These are phyloP conservation scores for Solanum sejunctum DNA, from an alignment of 257 asterid genomes.

Conservation along the genomic window DNA sequence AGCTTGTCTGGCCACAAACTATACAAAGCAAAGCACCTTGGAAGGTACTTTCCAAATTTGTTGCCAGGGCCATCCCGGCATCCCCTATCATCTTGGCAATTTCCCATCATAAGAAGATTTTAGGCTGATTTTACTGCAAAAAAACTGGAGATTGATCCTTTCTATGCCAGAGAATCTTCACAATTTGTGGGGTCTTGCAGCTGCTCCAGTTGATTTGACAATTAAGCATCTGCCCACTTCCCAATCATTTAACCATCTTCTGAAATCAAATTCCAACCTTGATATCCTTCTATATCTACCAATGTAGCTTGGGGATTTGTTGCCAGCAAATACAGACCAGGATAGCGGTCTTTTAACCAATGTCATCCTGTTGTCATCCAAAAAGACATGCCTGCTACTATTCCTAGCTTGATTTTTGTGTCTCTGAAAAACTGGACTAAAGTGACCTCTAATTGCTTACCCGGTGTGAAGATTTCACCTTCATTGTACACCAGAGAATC, in stretches of 20 bases:
- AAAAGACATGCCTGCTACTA: neutral
- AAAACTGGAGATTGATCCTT: neutral
- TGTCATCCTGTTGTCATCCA: neutral
- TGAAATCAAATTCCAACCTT: neutral
- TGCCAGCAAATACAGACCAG: neutral
- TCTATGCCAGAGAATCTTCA: neutral
- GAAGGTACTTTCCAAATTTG: neutral
- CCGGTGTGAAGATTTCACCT: neutral
- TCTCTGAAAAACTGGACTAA: neutral
- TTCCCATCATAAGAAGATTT: neutral
- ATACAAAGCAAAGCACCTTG: neutral
- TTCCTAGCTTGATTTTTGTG: neutral
- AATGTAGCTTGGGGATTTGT: neutral
- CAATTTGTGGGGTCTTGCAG: neutral
- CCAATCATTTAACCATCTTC: neutral
- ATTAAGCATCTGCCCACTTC: neutral
- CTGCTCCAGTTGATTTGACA: neutral
- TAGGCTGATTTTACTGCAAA: neutral
- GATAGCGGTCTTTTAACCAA: neutral
- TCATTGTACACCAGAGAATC: neutral
- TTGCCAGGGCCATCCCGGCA: neutral
- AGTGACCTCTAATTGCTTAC: neutral
- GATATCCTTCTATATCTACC: neutral
- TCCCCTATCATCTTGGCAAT: neutral
- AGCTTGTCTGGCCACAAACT: neutral